Percentiles rank a stretch among this genome's conserved stretches.
phyloP scores from a whole-genome alignment of 352 stramenopile species.

The Phytophthora hybrid region DNA sequence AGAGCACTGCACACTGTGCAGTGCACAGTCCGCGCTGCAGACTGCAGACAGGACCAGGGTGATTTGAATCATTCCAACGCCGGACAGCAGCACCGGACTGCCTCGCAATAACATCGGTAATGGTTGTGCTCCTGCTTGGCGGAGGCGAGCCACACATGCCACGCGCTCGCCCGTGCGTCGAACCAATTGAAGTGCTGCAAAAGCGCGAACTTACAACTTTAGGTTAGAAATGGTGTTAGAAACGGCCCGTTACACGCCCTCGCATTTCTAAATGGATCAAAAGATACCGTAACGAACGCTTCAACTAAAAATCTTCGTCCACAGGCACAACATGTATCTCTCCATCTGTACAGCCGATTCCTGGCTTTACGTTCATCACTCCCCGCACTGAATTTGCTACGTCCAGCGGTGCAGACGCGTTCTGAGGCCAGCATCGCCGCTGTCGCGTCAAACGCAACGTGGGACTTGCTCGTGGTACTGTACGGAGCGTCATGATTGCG shows the following conservation, averaged over 20 bases:
- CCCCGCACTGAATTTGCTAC: not conserved
- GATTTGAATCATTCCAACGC: constrained; percentile 31
- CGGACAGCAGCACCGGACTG: constrained; percentile 15
- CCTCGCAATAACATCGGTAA: constrained; percentile 3
- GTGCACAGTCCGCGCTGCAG: not conserved
- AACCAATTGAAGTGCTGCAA: constrained; percentile 19
- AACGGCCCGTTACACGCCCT: not conserved
- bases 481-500: constrained; percentile 16
- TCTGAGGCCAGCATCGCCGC: not conserved
- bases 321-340: not conserved
- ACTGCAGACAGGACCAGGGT: constrained; percentile 23
- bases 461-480: constrained; percentile 5
- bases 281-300: not conserved
- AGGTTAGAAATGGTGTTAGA: not conserved
- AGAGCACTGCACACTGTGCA: not conserved
- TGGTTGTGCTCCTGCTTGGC: constrained; percentile 9
- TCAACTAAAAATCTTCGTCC: not conserved
- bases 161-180: constrained; percentile 15
- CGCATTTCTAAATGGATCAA: not conserved
- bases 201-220: not conserved
- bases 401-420: not conserved
- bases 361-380: not conserved
- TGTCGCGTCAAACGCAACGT: not conserved
- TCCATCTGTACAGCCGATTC: not conserved
- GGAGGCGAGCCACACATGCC: constrained; percentile 17